Evolutionary conservation across 2,329 filamentous ascomycete genomes (phyloP), one percentile per base, ranked within the genome.

Genomic region (Dactylellina leptospora): DNA sequence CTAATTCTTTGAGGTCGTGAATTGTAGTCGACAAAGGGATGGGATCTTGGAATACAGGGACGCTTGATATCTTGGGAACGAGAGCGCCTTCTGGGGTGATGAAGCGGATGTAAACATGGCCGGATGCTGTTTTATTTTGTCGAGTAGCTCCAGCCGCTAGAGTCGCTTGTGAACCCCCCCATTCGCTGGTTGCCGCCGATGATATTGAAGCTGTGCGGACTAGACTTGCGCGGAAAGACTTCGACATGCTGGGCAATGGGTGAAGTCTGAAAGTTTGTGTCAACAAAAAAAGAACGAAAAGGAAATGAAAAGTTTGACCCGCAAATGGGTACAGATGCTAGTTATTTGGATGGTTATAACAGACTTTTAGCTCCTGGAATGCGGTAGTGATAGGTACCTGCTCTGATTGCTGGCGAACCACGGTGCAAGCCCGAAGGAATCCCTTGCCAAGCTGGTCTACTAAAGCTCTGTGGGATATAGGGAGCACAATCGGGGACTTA

Each of bases 121-220:
- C 61, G 2, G 69, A 61, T n/a, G 68, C n/a, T 0, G 25, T 50
- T n/a, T 45, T 60, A 22, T 59, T 72, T 10, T 60, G 44, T 23
- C 68, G 25, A 44, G 53, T 50, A n/a, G 68, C 53, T 25, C 59
- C 59, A 16, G 59, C 30, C 30, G 59, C 45, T 13, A 64, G 54
- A 47, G 68, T 72, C 9, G 59, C 68, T 28, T 72, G 68, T 13
- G 68, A 72, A n/a, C 68, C 59, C 33, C 68, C 68, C 68, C 59
- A 72, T 60, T 64, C 59, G 22, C 68, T 72, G 13, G 66, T 71
- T 13, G 66, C 40, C 4, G 58, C 23, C 23, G 66, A 71, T 16
- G 66, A 62, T 28, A 62, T 51, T n/a, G 66, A 63, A n/a, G 53
- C 50, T 22, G 58, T 63, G n/a, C 66, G 66, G 5, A 58, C 36